Percentiles rank a stretch among this genome's conserved stretches.
These are phyloP conservation scores for Colletotrichum sp. DNA, from an alignment of 2,329 filamentous ascomycete genomes.

Conservation along the genomic window DNA sequence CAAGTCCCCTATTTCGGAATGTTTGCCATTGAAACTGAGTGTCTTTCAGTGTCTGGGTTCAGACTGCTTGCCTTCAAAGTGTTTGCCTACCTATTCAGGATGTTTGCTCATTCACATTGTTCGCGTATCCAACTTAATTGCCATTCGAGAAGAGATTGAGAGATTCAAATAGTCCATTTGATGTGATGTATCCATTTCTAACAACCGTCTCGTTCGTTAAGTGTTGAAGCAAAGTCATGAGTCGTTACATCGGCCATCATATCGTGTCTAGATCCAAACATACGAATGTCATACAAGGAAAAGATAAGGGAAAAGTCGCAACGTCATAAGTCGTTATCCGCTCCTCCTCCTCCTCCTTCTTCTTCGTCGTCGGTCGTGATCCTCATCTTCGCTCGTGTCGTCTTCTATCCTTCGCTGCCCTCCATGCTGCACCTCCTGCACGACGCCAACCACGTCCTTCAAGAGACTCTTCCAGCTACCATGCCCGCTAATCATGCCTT, in stretches of 20 bases:
- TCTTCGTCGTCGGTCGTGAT: constrained; percentile 6
- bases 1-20: neutral
- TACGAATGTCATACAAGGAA: neutral
- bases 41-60: neutral
- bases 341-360: constrained; percentile 16
- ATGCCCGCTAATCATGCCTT: constrained; percentile 34
- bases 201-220: neutral
- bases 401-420: constrained; percentile 17
- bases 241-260: constrained; percentile 5
- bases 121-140: no score
- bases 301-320: neutral
- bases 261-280: neutral
- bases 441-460: constrained; percentile 32
- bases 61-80: no score
- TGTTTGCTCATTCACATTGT: neutral
- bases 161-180: neutral
- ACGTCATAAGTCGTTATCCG: constrained; percentile 19
- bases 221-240: neutral
- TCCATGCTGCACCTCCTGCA: constrained; percentile 9
- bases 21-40: neutral
- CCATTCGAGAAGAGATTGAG: no score
- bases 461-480: constrained; percentile 34
- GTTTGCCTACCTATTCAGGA: no score
- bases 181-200: neutral
- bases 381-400: constrained; percentile 23